Base-by-base conservation (phyloP, 345 rosid genomes). In the Hirschfeldia incana region DNA sequence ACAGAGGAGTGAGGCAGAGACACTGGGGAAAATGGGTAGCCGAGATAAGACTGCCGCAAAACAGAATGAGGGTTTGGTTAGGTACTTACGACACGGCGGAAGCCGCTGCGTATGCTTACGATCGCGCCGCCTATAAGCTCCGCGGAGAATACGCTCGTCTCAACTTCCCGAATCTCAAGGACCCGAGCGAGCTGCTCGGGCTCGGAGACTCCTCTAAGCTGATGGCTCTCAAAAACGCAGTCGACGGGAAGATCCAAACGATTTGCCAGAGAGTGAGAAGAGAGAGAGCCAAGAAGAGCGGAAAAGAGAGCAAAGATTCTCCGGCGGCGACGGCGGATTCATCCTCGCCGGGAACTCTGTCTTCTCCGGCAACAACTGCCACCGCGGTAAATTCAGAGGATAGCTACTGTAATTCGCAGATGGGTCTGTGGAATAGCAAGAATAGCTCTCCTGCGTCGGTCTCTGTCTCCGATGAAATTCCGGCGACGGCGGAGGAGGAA, bases 11-110 rank as follows among this genome's bases (percentile, higher is more conserved):
- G 77, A 90, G 99, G 73, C 99, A 95, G 89, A 88, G 99, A 76
- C 98, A 91, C 60, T 90, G 98, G 98, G 99, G 99, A 3, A 95
- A 93, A 86, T 95, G 99, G 99, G 99, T 95, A 15, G 98, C 99
- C 1, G 99, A 95, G 81, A 93, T 95, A 65, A 84, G 99, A 74
- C 84, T 93, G 6, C 99, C 99, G 1, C 99, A 95, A 73, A 95
- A 95, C 85, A 90, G 98, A 83, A 88, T 88, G 84, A 88, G 99
- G 27, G 93, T 95, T 17, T 93, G 99, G 99, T 79, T 95, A 34
- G 99, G 99, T 6, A 95, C 99, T 72, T 95, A 90, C 15, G 97
- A 91, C 10, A 88, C 97, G 1, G 93, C 98, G 0, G 94, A 95
- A 80, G 90, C 97, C 12, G 99, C 98, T 3, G 98, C 98, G 27